Evolutionary conservation across 2,329 filamentous ascomycete genomes (phyloP), one percentile per base, ranked within the genome.

Genomic region (Pyrenophora teres): DNA sequence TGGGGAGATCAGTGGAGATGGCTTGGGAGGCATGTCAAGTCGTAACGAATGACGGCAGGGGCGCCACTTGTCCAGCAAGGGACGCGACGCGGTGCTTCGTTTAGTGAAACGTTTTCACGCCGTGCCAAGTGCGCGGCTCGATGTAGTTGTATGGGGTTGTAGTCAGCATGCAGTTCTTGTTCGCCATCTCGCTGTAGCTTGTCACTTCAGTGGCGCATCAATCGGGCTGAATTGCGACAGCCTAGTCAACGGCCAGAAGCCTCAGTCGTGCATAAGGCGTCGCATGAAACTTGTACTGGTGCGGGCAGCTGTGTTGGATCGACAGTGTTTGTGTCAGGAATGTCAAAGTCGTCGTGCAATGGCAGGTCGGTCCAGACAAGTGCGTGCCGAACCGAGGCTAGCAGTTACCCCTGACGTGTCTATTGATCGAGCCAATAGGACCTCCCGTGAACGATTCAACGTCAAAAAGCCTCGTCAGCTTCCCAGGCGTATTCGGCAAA

Each of bases 321-420:
- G 48, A 38, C 42, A 37, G 27, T 30, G 27, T 31, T n/a, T 50
- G 60, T 62, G 56, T 63, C 51, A 62, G 62, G 60, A 63, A 59
- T 54, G 59, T 36, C 37, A 30, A 43, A 31, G 21, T 46, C n/a
- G 32, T 42, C 19, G 15, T 27, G 18, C 21, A 15, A 23, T 48
- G 48, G 50, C 46, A 18, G 49, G 36, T 40, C 50, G 50, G 58
- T 52, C 56, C 41, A 56, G 57, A 54, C 54, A 59, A 49, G 56
- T 58, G 59, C 64, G 64, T 60, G 57, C 62, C 64, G 64, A 65
- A 60, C 60, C 62, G 64, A 54, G 47, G 53, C 55, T 52, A 52
- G 23, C 9, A 30, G 35, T 37, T 54, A 43, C 50, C 56, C 56
- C 53, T 61, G 56, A 43, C 45, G 12, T 18, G 30, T 21, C 33